These are phyloP conservation scores for Mrakia hoshinonis DNA, from an alignment of 768 basidiomycete species.

Conservation along the genomic window DNA sequence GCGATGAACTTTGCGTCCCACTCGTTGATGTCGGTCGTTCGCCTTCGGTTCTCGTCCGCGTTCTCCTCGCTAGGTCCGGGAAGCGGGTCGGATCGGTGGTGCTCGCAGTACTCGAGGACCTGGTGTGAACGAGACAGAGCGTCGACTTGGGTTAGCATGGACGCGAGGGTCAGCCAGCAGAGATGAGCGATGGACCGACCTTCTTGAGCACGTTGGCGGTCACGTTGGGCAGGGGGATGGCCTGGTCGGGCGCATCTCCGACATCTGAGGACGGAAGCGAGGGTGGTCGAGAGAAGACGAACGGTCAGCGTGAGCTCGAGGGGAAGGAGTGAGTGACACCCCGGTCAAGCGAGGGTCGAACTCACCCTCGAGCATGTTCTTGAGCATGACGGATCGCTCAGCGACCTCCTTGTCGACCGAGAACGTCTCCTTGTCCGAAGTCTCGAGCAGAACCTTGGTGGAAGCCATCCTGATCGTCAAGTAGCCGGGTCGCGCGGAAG, in stretches of 20 bases:
- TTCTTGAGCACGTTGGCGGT: conserved; percentile 87
- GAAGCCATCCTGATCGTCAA: background rate
- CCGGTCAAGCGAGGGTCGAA: conserved; percentile 8
- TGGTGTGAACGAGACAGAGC: conserved; percentile 38
- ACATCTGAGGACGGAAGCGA: conserved; percentile 53
- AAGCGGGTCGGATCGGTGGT: conserved; percentile 94
- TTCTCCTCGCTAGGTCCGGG: conserved; percentile 71
- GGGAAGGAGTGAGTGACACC: background rate
- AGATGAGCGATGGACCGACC: conserved; percentile 45
- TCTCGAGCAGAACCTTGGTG: conserved; percentile 64
- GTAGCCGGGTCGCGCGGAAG: background rate
- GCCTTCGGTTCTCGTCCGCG: conserved; percentile 82
- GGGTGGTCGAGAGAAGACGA: background rate
- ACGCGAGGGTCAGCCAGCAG: background rate
- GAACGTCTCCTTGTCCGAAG: conserved; percentile 93
- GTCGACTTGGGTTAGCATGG: background rate
- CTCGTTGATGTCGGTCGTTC: conserved; percentile 96
- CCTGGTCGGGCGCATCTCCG: conserved; percentile 75
- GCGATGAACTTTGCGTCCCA: conserved; percentile 83
- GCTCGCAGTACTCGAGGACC: conserved; percentile 99
- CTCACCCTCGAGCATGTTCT: conserved; percentile 98
- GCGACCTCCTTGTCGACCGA: conserved; percentile 87
- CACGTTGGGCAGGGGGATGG: conserved; percentile 90
- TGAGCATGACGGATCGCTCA: conserved; percentile 90
- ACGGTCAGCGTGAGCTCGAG: background rate